Evolutionary conservation across 805 yeast species (phyloP), one percentile per base, ranked within the genome.

Genomic region (Pichia pseudocactophila): DNA sequence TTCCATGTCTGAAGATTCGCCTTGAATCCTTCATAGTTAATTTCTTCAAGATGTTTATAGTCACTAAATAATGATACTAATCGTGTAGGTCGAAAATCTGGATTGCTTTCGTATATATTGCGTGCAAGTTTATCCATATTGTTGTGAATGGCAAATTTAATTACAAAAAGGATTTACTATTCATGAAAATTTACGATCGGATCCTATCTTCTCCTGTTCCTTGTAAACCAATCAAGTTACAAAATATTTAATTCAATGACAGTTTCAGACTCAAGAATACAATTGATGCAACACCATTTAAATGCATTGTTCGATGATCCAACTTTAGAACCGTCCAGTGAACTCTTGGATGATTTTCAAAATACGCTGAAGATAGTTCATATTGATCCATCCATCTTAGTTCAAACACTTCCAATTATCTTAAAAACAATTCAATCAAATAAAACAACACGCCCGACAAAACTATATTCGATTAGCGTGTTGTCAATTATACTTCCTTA

Each of bases 1-100:
- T 55, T 61, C 80, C 80, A 74, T 3, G 74, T 71, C 4, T 50
- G 50, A 12, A 73, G 20, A 47, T 74, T 74, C 13, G 79, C 79
- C 18, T 57, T 64, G 42, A 62, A 73, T 7, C 80, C 80, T 42
- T 70, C 76, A 3, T 61, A 63, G 46, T 74, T 74, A 3, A 57
- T 36, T 11, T 66, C 70, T 42, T 61, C 58, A 26, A 74, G 57
- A n/a, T 65, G 57, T 9, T 60, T 48, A 48, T 71, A 74, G 47
- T 73, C 70, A 2, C 76, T 69, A 45, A 64, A 74, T 34, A 74
- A 59, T n/a, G 78, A 73, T 5, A 61, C 55, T 28, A 70, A 55
- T 20, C 80, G 57, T 9, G 67, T 51, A 7, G 28, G 37, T n/a
- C 44, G 36, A 25, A 48, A 48, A 11, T 48, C 42, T 3, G 20